phyloP scores from a whole-genome alignment of 345 rosid genomes.

The Sisymbrium altissimum region DNA sequence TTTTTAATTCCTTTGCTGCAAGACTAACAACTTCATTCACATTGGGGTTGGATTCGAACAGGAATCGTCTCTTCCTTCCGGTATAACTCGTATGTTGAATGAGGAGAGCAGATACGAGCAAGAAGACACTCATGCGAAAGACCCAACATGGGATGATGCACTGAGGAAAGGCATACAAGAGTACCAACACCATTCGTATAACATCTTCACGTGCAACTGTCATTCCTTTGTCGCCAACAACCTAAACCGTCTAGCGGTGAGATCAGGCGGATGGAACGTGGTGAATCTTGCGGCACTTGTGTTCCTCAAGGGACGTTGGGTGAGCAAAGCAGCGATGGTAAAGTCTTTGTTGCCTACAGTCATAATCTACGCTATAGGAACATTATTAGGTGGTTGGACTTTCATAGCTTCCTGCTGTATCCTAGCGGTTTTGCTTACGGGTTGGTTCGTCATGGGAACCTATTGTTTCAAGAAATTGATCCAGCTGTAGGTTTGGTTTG shows the following conservation, averaged over 20 bases:
- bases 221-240: constrained; percentile 94
- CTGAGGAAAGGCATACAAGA: constrained; percentile 68
- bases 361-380: constrained; percentile 49
- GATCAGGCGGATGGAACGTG: constrained; percentile 81
- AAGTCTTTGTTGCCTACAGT: constrained; percentile 57
- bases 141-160: constrained; percentile 68
- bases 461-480: constrained; percentile 72
- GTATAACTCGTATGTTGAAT: constrained; percentile 22
- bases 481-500: constrained; percentile 43
- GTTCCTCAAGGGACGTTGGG: constrained; percentile 79
- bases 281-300: constrained; percentile 73
- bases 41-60: constrained; percentile 9
- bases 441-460: constrained; percentile 80
- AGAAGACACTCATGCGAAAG: constrained; percentile 36
- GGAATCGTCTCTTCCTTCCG: constrained; percentile 46
- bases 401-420: constrained; percentile 50
- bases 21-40: neutral
- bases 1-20: neutral
- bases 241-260: constrained; percentile 70
- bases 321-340: constrained; percentile 51
- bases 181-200: constrained; percentile 77
- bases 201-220: constrained; percentile 91
- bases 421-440: constrained; percentile 54
- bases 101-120: constrained; percentile 34
- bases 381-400: constrained; percentile 59